Conservation (phyloP, 2,329 filamentous ascomycete species). For the Orbilia javanica region DNA sequence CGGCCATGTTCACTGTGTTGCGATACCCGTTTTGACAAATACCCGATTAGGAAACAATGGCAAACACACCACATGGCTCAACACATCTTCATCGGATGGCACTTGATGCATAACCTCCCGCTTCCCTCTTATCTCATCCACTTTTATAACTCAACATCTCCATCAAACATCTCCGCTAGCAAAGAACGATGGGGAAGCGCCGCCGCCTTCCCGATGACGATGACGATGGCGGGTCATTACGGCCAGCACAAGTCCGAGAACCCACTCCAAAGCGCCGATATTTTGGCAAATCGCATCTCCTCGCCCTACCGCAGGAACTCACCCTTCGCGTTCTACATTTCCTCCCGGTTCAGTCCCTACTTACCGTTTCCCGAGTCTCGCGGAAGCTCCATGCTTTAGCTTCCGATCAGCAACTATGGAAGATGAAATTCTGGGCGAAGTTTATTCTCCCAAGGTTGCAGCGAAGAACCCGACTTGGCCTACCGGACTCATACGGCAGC, state of each 20-base stretch:
- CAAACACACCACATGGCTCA: conserved; percentile 22
- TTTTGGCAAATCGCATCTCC: conserved; percentile 73
- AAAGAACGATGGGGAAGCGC: conserved; percentile 33
- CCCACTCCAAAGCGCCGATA: conserved; percentile 68
- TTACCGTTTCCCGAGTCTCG: conserved; percentile 76
- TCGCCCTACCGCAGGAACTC: conserved; percentile 85
- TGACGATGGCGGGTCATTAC: background rate
- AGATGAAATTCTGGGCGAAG: conserved; percentile 84
- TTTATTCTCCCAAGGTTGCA: conserved; percentile 80
- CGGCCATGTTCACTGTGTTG: background rate
- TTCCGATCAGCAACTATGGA: conserved; percentile 90
- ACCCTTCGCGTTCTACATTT: conserved; percentile 85
- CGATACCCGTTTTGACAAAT: conserved; percentile 17
- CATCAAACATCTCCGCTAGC: conserved; percentile 8
- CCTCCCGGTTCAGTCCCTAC: conserved; percentile 77
- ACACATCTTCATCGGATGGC: background rate
- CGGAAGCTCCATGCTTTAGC: conserved; percentile 79
- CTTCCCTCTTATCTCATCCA: background rate
- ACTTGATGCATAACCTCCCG: background rate
- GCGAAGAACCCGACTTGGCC: conserved; percentile 45
- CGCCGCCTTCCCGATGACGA: conserved; percentile 19
- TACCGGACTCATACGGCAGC: conserved; percentile 24
- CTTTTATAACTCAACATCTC: conserved; percentile 37
- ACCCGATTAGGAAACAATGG: conserved; percentile 9
- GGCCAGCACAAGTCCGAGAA: background rate